Base-by-base conservation (phyloP, 164 flowering plant genomes). In the Dillenia turbinata region DNA sequence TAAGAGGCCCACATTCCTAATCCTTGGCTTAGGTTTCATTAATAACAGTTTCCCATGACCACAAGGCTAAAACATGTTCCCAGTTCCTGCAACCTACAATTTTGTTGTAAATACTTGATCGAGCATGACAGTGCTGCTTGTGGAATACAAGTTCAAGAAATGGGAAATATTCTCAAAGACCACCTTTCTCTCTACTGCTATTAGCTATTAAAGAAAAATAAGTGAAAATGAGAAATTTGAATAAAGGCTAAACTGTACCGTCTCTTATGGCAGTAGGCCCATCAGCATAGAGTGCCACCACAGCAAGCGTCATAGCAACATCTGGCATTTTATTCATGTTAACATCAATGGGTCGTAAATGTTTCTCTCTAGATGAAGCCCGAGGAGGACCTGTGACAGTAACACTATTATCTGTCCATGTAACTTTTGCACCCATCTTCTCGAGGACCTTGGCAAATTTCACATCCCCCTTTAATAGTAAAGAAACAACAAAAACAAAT, bases 291-390 rank as follows among this genome's bases (percentile, higher is more conserved):
- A 95, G 89, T 10, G 99, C 97, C 66, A 95, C 99, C 11, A 95
- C 97, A 50, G 97, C 99, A 54, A 95, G 94, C 19, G 99, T 95
- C 99, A 95, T 95, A 62, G 99, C 99, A 72, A 95, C 99, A 82
- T 95, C 99, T 44, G 99, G 99, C 99, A 95, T 95, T 81, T 92
- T 95, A 82, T 95, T 95, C 99, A 95, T 95, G 80, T 95, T 88
- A 64, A 95, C 92, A 77, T 95, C 99, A 71, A 95, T 65, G n/a
- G 85, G 86, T 53, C 74, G 82, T 71, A 95, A 73, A 60, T 83
- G 90, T 66, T 85, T 86, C 72, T 69, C 72, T 52, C 80, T 76
- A 54, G 65, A 81, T 22, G 90, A 69, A 69, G 81, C 77, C 53
- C 85, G 71, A 8, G 81, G 82, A 59, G 99, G 99, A 45, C 99